A percentile compares a stretch with the other conserved stretches of the same genome.
These are phyloP conservation scores for Xylaria sp. DNA, from an alignment of 2,329 filamentous ascomycete species.

Conservation along the genomic window DNA sequence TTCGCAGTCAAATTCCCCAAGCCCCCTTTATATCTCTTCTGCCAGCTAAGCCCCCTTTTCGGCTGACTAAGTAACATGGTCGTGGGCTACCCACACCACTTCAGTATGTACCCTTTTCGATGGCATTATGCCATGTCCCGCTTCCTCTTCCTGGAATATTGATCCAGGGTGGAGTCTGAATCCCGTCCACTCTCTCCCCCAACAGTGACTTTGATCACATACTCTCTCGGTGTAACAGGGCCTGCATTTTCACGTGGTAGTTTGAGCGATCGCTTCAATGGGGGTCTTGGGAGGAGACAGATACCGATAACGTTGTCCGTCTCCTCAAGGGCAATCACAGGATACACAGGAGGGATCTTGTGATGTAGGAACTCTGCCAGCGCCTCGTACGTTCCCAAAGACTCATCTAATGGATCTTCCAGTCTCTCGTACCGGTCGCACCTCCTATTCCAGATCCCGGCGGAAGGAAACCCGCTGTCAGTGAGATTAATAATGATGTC, in stretches of 20 bases:
- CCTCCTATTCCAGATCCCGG: not conserved
- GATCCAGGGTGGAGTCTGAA: too few relatives aligned
- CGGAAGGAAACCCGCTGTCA: constrained; percentile 9
- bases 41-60: too few relatives aligned
- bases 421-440: not conserved
- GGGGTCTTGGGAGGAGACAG: constrained; percentile 8
- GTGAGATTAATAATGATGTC: not conserved
- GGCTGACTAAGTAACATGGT: too few relatives aligned
- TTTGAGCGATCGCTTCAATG: not conserved
- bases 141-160: too few relatives aligned
- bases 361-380: constrained; percentile 15
- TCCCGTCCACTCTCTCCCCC: not conserved
- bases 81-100: too few relatives aligned
- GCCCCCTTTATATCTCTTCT: too few relatives aligned
- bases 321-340: not conserved
- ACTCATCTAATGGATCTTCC: not conserved
- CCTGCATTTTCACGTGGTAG: not conserved
- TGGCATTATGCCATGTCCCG: too few relatives aligned
- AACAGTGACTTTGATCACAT: constrained; percentile 12
- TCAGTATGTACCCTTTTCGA: too few relatives aligned
- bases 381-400: constrained; percentile 3
- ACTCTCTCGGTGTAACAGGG: not conserved
- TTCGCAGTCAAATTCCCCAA: too few relatives aligned
- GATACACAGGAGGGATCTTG: constrained; percentile 16
- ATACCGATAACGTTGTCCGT: constrained; percentile 5